Evolutionary conservation across 2,329 filamentous ascomycete species (phyloP).

Genomic region (Colletotrichum sp.): DNA sequence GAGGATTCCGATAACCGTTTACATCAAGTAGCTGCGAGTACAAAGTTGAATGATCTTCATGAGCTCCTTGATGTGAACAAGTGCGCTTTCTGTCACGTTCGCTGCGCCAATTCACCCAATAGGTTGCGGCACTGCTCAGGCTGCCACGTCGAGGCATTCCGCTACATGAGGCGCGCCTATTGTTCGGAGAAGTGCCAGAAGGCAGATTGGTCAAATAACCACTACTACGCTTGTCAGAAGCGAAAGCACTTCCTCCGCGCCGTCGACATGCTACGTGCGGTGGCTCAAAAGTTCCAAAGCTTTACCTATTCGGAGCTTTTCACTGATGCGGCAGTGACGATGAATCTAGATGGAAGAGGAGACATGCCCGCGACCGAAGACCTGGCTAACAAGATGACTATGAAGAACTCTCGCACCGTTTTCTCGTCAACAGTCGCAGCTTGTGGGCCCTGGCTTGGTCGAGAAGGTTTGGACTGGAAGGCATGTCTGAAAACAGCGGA

Average conservation of each 20-base stretch:
- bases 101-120: not conserved
- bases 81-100: not conserved
- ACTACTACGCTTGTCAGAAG: constrained; percentile 9
- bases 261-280: not conserved
- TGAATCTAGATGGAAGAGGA: not conserved
- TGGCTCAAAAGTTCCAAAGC: constrained; percentile 4
- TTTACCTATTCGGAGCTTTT: not conserved
- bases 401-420: not conserved
- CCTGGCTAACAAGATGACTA: not conserved
- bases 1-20: not conserved
- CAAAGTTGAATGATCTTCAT: not conserved
- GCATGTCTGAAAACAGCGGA: not conserved
- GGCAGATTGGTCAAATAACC: not conserved
- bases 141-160: not conserved
- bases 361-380: not conserved
- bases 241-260: constrained; percentile 15
- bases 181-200: constrained; percentile 10
- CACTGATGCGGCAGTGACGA: not conserved
- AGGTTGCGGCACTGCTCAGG: constrained; percentile 5
- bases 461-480: not conserved
- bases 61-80: not conserved
- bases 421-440: not conserved
- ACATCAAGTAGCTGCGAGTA: not conserved
- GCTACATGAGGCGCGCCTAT: not conserved
- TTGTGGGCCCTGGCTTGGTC: not conserved